Evolutionary conservation across 2,329 filamentous ascomycete genomes (phyloP).

Genomic region (Nigrospora oryzae): DNA sequence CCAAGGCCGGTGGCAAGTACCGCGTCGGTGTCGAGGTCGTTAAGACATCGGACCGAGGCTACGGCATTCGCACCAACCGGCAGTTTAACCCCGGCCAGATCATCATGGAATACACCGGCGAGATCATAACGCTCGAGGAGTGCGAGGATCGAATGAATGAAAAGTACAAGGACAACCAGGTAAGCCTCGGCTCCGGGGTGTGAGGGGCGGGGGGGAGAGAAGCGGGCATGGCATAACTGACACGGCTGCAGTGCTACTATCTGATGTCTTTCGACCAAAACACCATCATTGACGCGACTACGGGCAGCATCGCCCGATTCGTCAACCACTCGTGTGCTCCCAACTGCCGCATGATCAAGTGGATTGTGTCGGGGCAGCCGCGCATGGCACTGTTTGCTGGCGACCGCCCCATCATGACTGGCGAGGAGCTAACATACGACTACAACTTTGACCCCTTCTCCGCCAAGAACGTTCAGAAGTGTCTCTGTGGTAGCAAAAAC

Average conservation of each 20-base stretch:
- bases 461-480: slow-evolving; percentile 59
- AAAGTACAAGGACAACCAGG: slow-evolving; percentile 87
- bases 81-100: slow-evolving; percentile 85
- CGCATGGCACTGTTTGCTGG: slow-evolving; percentile 96
- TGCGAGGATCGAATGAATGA: slow-evolving; percentile 91
- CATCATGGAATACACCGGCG: slow-evolving; percentile 96
- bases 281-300: slow-evolving; percentile 96
- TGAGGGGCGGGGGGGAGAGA: neutral
- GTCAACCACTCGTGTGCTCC: slow-evolving; percentile 97
- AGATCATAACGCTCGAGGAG: slow-evolving; percentile 93
- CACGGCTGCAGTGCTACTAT: slow-evolving; percentile 71
- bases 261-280: slow-evolving; percentile 98
- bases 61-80: slow-evolving; percentile 84
- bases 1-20: slow-evolving; percentile 73
- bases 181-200: slow-evolving; percentile 30
- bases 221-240: slow-evolving; percentile 6
- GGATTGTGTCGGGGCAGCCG: slow-evolving; percentile 88
- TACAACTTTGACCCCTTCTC: slow-evolving; percentile 66
- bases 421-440: slow-evolving; percentile 94
- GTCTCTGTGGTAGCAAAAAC: slow-evolving; percentile 54
- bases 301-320: slow-evolving; percentile 91
- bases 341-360: slow-evolving; percentile 97
- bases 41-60: slow-evolving; percentile 80
- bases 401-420: slow-evolving; percentile 81
- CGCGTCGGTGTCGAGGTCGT: slow-evolving; percentile 92